Base-by-base conservation (phyloP, 2,329 filamentous ascomycete genomes). In the Arthrobotrys pseudoclavata region DNA sequence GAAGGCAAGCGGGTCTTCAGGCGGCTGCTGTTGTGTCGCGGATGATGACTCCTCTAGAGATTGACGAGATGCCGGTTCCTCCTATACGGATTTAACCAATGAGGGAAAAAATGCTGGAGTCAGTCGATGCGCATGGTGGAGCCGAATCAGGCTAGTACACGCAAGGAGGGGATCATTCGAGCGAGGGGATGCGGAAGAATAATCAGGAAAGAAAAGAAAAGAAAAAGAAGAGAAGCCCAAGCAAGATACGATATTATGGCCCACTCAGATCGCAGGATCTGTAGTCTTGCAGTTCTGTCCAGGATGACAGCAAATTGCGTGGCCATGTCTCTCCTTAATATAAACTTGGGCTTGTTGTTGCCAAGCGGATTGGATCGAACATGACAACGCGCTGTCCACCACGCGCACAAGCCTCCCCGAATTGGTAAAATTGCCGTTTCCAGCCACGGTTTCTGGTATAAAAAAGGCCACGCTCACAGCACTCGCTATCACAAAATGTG, bases 301-400 rank as follows among this genome's bases (percentile, higher is more conserved):
- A 47, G 69, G 45, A 48, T 71, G 57, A 48, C 60, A 9, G 60
- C 69, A 48, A 72, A 67, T 68, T 74, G 69, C 69, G 69, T 74
- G 69, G 61, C 69, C 52, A 61, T 68, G 62, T 74, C 62, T 74
- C 67, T 62, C 67, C 67, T 69, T 69, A 69, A 69, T 69, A 61
- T 62, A 52, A 62, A 12, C 12, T 34, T 3, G 29, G 24, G 22
- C 12, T 24, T 69, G 69, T n/a, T 42, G 71, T 64, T 69, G 71
- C 72, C 72, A 52, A 61, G 57, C 66, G 15, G 48, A 66, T 50
- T 40, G 6, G 37, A 60, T 42, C 57, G 29, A 29, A 40, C 53
- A 64, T 62, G 48, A 64, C 71, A 76, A 76, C 64, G 63, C 70
- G 45, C 26, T 37, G 34, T n/a, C n/a, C n/a, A n/a, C 34, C 48